Evolutionary conservation across 1,284 basidiomycete species (phyloP).

Genomic region (Cutaneotrichosporon mucoides): DNA sequence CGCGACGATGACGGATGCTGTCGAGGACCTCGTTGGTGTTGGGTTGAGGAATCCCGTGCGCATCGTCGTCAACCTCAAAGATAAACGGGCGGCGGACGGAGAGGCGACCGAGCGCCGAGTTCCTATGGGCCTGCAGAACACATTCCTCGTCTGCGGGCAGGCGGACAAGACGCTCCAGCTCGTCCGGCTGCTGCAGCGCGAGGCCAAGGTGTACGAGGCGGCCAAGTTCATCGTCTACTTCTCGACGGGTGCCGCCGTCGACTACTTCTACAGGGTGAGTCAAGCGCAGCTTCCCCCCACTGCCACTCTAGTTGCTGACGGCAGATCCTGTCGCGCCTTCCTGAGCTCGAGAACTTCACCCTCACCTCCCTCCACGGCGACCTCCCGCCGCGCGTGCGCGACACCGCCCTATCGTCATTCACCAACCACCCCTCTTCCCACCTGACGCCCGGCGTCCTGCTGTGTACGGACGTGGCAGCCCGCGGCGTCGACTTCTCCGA

Average conservation of each 20-base stretch:
- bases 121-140: constrained; percentile 70
- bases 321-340: constrained; percentile 66
- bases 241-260: constrained; percentile 92
- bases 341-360: constrained; percentile 55
- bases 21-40: constrained; percentile 85
- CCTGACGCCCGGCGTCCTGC: constrained; percentile 67
- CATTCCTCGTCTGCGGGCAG: constrained; percentile 63
- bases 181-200: constrained; percentile 66
- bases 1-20: constrained; percentile 97
- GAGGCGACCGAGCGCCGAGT: constrained; percentile 68
- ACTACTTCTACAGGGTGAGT: constrained; percentile 87
- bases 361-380: constrained; percentile 74
- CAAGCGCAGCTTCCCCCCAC: too few relatives aligned
- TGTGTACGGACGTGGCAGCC: constrained; percentile 96
- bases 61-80: constrained; percentile 88
- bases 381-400: constrained; percentile 72
- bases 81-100: constrained; percentile 52
- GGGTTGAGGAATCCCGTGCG: constrained; percentile 92
- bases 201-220: constrained; percentile 52
- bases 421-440: constrained; percentile 62
- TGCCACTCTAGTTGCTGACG: constrained; percentile 2
- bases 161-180: constrained; percentile 83
- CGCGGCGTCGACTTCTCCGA: constrained; percentile 91
- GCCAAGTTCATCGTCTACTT: constrained; percentile 96
- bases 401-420: constrained; percentile 68